Evolutionary conservation across 2,329 filamentous ascomycete species (phyloP), one percentile per base, ranked within the genome.

Genomic region (Botryotinia calthae): DNA sequence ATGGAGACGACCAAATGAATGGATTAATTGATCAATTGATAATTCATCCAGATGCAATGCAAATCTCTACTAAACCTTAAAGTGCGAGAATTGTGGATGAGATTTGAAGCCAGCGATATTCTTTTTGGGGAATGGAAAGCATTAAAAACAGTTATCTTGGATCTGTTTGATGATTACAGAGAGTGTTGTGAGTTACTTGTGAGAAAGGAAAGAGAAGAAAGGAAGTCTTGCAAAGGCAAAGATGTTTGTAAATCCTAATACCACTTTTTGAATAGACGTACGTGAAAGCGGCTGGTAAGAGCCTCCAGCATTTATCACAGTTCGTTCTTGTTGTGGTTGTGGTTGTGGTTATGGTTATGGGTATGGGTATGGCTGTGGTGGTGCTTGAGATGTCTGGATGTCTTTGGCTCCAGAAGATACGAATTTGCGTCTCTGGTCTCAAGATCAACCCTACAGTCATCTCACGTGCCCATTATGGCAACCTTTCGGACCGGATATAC

Each of bases 401-500:
- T 40, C 22, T 34, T 25, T 40, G 34, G 34, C 14, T n/a, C 16
- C 20, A 8, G 3, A 25, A 31, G 51, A 28, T 56, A 14, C n/a
- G 14, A 18, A 40, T 16, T 61, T 66, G 64, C 64, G 48, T 66
- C 46, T 67, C 28, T 67, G 64, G 64, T 37, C 22, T 20, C n/a
- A 54, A 66, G 1, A 20, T 56, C 25, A 31, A 28, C 14, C 40
- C n/a, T 37, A 5, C 2, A 6, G 0, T 1, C 0, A 2, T 31
- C 4, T n/a, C 46, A 62, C 42, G 54, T 69, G 31, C 2, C 18
- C 14, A n/a, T 4, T 44, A 62, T 46, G 46, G n/a, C 20, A 37
- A 14, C 69, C 31, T 25, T 6, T 40, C 69, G 69, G 46, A 54
- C 44, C 69, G 69, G 69, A 65, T 51, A 54, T 65, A 44, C 46